Evolutionary conservation across 176 grass and related monocot genomes (phyloP).

Genomic region (Cenchrus americanus): DNA sequence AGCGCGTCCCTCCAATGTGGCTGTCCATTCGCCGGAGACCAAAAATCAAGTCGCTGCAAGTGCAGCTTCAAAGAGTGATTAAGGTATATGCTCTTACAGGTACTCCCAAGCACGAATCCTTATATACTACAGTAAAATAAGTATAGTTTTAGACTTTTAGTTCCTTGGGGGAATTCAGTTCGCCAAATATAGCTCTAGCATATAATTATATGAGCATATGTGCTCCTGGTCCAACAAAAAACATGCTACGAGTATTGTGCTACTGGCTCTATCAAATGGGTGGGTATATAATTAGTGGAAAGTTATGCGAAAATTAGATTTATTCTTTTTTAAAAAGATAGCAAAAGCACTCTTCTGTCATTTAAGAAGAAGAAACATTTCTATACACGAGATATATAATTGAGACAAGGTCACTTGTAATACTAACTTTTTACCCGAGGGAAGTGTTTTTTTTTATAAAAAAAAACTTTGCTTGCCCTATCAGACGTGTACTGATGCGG

Average conservation of each 20-base stretch:
- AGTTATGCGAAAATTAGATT: not conserved
- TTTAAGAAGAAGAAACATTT: no score
- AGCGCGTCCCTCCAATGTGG: slow-evolving; percentile 3
- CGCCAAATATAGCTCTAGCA: not conserved
- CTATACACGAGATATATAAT: no score
- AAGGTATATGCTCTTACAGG: not conserved
- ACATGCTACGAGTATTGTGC: not conserved
- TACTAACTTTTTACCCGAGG: no score
- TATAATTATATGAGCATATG: not conserved
- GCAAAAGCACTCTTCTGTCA: no score
- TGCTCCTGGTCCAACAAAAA: not conserved
- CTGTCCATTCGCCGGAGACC: slow-evolving; percentile 28
- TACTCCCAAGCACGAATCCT: not conserved
- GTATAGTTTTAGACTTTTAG: not conserved
- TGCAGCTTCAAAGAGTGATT: not conserved
- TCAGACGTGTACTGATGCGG: no score
- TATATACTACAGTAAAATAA: not conserved
- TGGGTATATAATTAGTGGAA: not conserved
- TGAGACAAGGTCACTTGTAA: no score
- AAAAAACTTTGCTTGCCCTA: no score
- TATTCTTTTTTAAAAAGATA: no score
- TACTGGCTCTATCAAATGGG: not conserved
- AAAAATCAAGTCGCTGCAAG: slow-evolving; percentile 4
- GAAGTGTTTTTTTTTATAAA: no score
- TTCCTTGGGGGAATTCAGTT: not conserved